These are phyloP conservation scores for Leishmania gerbilli DNA, from an alignment of 208 protist species.

Conservation along the genomic window DNA sequence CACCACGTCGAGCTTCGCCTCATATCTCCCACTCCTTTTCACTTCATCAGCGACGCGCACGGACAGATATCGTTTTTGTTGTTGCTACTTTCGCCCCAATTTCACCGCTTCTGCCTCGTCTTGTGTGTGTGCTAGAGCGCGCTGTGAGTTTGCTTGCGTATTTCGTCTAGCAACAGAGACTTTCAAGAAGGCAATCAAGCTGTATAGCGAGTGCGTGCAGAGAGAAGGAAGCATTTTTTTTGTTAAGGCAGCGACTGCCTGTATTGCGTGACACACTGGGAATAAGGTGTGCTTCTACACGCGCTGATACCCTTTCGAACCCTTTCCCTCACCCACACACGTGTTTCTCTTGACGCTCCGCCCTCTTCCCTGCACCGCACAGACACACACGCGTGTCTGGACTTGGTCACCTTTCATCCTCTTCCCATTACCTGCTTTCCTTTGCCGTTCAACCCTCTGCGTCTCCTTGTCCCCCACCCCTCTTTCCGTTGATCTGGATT, in stretches of 20 bases:
- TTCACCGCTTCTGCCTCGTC: not conserved
- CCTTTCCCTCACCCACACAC: not conserved
- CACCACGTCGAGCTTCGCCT: not conserved
- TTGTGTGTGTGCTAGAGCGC: not conserved
- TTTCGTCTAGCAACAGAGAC: not conserved
- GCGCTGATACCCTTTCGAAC: not conserved
- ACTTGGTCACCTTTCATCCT: not conserved
- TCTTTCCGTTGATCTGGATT: not conserved
- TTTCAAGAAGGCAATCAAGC: not conserved
- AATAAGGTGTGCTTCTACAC: not conserved
- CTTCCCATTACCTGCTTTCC: not conserved
- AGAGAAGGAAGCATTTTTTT: not conserved
- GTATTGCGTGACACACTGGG: not conserved
- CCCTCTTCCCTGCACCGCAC: not conserved
- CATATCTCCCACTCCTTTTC: not conserved
- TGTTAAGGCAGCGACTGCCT: not conserved
- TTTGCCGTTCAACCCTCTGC: not conserved
- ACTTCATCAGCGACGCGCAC: not conserved
- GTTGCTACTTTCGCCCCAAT: not conserved
- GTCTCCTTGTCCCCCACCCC: not conserved
- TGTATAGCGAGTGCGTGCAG: not conserved
- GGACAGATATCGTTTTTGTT: not conserved
- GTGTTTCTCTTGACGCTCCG: not conserved
- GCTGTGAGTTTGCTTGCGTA: not conserved
- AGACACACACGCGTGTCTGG: not conserved